phyloP scores from a whole-genome alignment of 148 eudicot genomes.

The Linanthus parryae region DNA sequence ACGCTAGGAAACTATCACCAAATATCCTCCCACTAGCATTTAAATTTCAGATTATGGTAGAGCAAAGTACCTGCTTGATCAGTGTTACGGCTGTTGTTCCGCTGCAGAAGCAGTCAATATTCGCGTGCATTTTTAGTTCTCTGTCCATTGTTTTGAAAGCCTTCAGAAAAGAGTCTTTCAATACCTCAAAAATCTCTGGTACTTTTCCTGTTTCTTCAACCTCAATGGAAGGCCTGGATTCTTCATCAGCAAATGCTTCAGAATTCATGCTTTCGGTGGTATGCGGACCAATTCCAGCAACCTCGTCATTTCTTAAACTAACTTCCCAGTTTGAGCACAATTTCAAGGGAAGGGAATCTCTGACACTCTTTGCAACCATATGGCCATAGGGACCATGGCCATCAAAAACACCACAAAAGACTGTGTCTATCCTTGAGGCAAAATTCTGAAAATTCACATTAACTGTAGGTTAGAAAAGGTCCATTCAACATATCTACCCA shows the following conservation, averaged over 20 bases:
- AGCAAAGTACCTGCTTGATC: conserved; percentile 66
- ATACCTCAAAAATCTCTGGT: conserved; percentile 52
- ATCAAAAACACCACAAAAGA: conserved; percentile 92
- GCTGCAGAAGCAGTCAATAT: conserved; percentile 90
- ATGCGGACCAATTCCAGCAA: conserved; percentile 56
- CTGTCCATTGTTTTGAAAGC: conserved; percentile 88
- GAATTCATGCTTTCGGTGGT: conserved; percentile 39
- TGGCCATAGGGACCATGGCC: conserved; percentile 98
- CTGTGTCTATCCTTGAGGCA: conserved; percentile 65
- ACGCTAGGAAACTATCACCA: not conserved
- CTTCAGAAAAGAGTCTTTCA: conserved; percentile 80
- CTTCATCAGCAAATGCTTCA: conserved; percentile 61
- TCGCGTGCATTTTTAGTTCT: conserved; percentile 61
- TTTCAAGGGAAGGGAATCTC: conserved; percentile 88
- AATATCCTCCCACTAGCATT: too few species aligned
- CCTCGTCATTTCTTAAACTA: conserved; percentile 49
- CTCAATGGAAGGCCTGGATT: conserved; percentile 36
- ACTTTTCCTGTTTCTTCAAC: conserved; percentile 43
- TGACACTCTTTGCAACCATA: conserved; percentile 86
- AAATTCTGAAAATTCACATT: conserved; percentile 58
- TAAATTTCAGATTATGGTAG: not conserved
- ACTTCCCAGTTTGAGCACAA: conserved; percentile 79
- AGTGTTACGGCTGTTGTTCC: conserved; percentile 97
- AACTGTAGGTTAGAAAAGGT: too few species aligned
- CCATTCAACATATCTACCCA: not conserved